Base-by-base conservation (phyloP, 2,329 filamentous ascomycete genomes). In the Cercospora zeae-maydis region DNA sequence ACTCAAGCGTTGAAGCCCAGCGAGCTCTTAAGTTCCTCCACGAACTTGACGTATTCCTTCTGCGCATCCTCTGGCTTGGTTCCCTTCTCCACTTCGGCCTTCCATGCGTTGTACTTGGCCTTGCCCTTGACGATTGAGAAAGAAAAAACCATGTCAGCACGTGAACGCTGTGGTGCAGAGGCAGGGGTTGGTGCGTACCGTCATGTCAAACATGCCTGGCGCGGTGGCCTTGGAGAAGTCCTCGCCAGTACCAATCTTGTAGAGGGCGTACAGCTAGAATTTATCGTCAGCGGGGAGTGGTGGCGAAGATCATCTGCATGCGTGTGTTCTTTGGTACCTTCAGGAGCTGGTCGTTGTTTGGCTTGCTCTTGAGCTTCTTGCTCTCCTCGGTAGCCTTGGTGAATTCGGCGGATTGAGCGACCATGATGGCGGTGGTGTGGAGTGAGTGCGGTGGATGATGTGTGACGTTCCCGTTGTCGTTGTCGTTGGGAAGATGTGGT, bases 71-170 rank as follows among this genome's bases (percentile, higher is more conserved):
- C 83, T 65, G 84, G 73, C 8, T 83, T 85, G 69, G 86, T 75
- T 56, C 83, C 85, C 64, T 87, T 83, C 65, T 92, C 84, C 72
- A 86, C 84, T 66, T 87, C 73, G 74, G 87, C 83, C 78, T 91
- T 80, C 92, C 92, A 96, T 59, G 88, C 86, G 72, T 82, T 84
- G 80, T 88, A 85, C 84, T 96, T 96, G 72, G 86, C 86, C 81
- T 95, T 96, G 64, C 69, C 74, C 74, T 75, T 14, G 9, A 36
- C 5, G 31, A 27, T 21, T 31, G 11, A 6, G 13, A 24, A 19
- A 47, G n/a, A n/a, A n/a, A n/a, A n/a, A n/a, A n/a, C n/a, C 11
- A 47, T 36, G 54, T 57, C 30, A 57, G 54, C 27, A 30, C 24
- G 2, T n/a, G 14, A 7, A 10, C 4, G 16, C 33, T 4, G 4